phyloP scores from a whole-genome alignment of 1,284 basidiomycete genomes.

The Cutaneotrichosporon sp. region DNA sequence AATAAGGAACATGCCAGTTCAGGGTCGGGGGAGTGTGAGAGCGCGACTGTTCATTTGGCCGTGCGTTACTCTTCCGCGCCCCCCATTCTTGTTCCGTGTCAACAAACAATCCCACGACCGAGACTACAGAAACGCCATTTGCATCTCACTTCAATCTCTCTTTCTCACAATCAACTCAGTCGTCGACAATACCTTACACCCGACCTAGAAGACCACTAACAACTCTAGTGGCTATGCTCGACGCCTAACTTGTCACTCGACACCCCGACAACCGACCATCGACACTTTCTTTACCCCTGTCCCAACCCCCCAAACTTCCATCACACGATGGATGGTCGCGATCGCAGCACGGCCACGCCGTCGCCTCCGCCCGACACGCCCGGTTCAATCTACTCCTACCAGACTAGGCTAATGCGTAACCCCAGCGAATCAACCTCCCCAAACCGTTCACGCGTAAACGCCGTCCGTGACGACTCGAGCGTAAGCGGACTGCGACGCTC shows the following conservation, averaged over 20 bases:
- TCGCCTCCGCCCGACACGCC: conserved; percentile 10
- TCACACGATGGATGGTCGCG: background rate
- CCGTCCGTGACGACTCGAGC: conserved; percentile 15
- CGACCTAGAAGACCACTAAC: too few species aligned
- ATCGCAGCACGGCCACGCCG: background rate
- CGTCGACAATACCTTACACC: background rate
- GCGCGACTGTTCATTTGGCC: background rate
- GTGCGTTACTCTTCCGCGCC: too few species aligned
- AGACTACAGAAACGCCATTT: too few species aligned
- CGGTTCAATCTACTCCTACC: conserved; percentile 40
- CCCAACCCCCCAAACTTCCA: background rate
- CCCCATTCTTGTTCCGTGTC: too few species aligned
- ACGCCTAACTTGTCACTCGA: background rate
- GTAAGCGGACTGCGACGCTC: conserved; percentile 17
- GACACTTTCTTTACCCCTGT: too few species aligned
- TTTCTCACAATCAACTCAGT: background rate
- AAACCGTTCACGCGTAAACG: conserved; percentile 15
- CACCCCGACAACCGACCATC: background rate
- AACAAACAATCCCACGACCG: too few species aligned
- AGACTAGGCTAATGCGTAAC: conserved; percentile 29
- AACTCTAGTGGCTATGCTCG: too few species aligned
- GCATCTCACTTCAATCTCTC: background rate
- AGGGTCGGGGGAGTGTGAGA: background rate
- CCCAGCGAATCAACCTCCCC: conserved; percentile 1
- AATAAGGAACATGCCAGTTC: background rate